A percentile compares a stretch with the other conserved stretches of the same genome.
phyloP scores from a whole-genome alignment of 768 basidiomycete genomes.

The Lentinula edodes region DNA sequence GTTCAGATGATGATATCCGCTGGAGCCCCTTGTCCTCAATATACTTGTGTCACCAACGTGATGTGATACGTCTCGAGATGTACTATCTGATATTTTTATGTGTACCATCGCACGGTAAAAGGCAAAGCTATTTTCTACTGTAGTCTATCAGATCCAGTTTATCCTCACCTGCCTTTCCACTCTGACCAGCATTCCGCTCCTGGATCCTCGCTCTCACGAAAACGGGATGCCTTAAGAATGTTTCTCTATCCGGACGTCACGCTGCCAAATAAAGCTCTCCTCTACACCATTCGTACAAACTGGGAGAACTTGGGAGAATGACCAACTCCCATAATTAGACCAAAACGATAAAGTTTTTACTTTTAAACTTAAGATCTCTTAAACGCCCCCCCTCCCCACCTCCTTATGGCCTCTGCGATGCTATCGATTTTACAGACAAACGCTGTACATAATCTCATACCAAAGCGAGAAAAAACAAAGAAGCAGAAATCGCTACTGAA shows the following conservation, averaged over 20 bases:
- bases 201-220: background rate
- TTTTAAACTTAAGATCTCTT: no score
- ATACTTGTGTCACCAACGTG: no score
- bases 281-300: background rate
- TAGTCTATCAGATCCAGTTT: background rate
- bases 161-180: background rate
- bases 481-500: conserved; percentile 34
- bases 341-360: no score
- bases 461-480: conserved; percentile 35
- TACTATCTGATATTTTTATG: background rate
- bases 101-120: background rate
- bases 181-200: no score
- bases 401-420: background rate
- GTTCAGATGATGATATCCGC: background rate
- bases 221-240: background rate
- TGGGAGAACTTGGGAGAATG: background rate
- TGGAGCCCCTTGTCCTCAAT: no score
- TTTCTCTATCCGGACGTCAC: background rate
- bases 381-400: no score
- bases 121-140: background rate
- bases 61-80: no score
- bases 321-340: background rate
- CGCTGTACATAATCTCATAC: conserved; percentile 14
- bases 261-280: background rate
- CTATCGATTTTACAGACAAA: background rate